Conservation (phyloP, 2,329 filamentous ascomycete species). For the Arthroderma sp. region DNA sequence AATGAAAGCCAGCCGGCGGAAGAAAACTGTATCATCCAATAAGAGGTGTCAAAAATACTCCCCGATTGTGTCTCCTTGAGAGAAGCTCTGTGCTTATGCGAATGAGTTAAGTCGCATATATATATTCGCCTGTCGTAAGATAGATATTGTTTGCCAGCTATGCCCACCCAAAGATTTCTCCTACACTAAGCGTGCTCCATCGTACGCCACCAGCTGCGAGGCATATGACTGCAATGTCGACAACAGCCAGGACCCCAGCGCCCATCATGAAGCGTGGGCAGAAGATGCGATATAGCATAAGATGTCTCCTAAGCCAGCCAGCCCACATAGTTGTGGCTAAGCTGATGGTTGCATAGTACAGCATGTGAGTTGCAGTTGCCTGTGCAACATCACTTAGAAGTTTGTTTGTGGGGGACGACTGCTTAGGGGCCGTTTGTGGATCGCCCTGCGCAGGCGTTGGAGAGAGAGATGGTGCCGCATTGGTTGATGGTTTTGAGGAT, state of each 20-base stretch:
- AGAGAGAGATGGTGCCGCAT: constrained; percentile 19
- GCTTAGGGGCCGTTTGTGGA: constrained; percentile 3
- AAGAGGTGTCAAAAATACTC: no score
- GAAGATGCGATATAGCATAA: constrained; percentile 96
- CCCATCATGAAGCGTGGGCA: constrained; percentile 82
- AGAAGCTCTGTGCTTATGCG: no score
- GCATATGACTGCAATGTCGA: constrained; percentile 61
- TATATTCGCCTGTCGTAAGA: not conserved
- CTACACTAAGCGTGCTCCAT: constrained; percentile 64
- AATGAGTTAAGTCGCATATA: not conserved
- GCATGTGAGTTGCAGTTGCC: constrained; percentile 60
- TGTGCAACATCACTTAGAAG: constrained; percentile 59
- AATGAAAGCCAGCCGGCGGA: no score
- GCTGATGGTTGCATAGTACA: constrained; percentile 72
- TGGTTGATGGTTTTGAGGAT: constrained; percentile 14
- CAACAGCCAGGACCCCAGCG: constrained; percentile 55
- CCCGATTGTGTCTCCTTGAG: no score
- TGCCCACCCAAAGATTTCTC: constrained; percentile 78
- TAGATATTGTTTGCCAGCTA: constrained; percentile 8
- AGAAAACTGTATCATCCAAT: no score
- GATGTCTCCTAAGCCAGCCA: constrained; percentile 71
- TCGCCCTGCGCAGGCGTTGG: not conserved
- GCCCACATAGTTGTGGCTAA: constrained; percentile 85
- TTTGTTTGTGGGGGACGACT: constrained; percentile 21
- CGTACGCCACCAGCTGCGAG: constrained; percentile 64